phyloP scores from a whole-genome alignment of 768 basidiomycete species.

The Megacollybia marginata region DNA sequence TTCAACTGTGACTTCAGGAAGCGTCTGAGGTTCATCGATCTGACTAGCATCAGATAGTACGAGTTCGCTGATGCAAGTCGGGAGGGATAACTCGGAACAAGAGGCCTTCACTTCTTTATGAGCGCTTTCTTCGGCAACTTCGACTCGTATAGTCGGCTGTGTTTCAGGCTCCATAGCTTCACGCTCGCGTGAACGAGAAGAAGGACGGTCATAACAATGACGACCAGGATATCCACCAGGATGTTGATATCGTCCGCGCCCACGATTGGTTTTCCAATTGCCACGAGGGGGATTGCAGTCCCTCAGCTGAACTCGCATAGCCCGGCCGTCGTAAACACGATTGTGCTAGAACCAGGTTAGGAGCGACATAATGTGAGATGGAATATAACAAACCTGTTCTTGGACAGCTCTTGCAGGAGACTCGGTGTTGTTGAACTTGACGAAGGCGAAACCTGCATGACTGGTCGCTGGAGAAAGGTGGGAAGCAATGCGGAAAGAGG shows the following conservation, averaged over 20 bases:
- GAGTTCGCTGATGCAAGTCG: not conserved
- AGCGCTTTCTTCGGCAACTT: not conserved
- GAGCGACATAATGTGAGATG: not conserved
- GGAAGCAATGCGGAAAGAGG: not conserved
- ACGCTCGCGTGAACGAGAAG: not conserved
- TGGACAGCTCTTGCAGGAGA: conserved; percentile 59
- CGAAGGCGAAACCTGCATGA: conserved; percentile 71
- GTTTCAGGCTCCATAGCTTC: not conserved
- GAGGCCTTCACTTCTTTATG: not conserved
- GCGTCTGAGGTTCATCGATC: not conserved
- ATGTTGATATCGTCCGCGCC: conserved; percentile 25
- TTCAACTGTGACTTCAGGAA: too few species aligned
- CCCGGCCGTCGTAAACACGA: conserved; percentile 57
- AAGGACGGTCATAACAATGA: not conserved
- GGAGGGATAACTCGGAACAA: not conserved
- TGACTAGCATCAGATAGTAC: not conserved
- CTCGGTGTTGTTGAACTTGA: conserved; percentile 59
- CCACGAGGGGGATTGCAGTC: conserved; percentile 52
- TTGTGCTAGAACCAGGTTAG: conserved; percentile 46
- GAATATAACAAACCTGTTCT: conserved; percentile 42
- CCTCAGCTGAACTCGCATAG: conserved; percentile 69
- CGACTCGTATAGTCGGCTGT: not conserved
- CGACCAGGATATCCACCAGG: conserved; percentile 6
- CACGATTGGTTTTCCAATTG: conserved; percentile 38
- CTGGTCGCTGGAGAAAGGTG: conserved; percentile 39